Evolutionary conservation across 2,329 filamentous ascomycete genomes (phyloP).

Genomic region (Reticulascus tulasneorum): DNA sequence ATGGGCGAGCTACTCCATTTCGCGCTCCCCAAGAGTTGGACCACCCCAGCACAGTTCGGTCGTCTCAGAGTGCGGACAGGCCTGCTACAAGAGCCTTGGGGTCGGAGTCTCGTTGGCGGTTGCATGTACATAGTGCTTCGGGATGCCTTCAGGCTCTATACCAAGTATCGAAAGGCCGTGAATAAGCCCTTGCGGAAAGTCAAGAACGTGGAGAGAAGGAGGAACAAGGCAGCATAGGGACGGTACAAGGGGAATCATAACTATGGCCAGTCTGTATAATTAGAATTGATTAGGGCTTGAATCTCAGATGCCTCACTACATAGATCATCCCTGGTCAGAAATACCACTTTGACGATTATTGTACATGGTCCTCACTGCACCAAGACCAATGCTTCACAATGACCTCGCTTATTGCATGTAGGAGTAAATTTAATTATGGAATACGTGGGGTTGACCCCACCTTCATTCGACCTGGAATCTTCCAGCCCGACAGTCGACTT

Average conservation of each 20-base stretch:
- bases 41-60: conserved; percentile 33
- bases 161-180: conserved; percentile 59
- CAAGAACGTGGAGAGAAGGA: conserved; percentile 47
- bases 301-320: too few relatives aligned
- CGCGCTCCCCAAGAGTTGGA: conserved; percentile 65
- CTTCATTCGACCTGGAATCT: too few relatives aligned
- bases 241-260: neutral
- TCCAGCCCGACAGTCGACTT: too few relatives aligned
- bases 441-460: too few relatives aligned
- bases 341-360: too few relatives aligned
- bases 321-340: too few relatives aligned
- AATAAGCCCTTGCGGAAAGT: conserved; percentile 52
- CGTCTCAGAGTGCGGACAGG: conserved; percentile 42
- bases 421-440: too few relatives aligned
- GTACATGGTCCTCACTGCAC: too few relatives aligned
- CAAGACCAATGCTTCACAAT: too few relatives aligned
- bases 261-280: too few relatives aligned
- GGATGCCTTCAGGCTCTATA: conserved; percentile 58
- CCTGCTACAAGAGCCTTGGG: conserved; percentile 81
- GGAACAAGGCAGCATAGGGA: conserved; percentile 23
- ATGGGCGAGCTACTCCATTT: conserved; percentile 72
- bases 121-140: conserved; percentile 85
- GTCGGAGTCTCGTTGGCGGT: conserved; percentile 81
- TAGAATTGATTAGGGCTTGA: too few relatives aligned
- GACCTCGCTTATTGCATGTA: too few relatives aligned